Conservation (phyloP, 257 asterid genomes). For the Primulina huaijiensis region DNA sequence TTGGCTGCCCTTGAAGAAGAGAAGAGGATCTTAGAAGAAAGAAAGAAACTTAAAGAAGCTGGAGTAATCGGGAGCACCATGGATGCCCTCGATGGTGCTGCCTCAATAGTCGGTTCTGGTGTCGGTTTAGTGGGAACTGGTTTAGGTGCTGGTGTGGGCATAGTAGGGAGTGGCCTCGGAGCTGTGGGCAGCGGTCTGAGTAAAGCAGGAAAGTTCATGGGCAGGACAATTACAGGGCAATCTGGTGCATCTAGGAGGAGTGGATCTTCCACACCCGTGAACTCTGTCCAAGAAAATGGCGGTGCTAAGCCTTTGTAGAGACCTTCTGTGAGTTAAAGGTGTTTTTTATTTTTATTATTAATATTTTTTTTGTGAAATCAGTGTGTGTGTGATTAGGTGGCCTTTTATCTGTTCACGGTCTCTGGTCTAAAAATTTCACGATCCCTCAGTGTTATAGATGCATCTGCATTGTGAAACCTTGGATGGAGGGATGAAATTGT, state of each 20-base stretch:
- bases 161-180: conserved; percentile 34
- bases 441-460: no score
- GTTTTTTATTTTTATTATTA: no score
- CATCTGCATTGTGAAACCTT: neutral
- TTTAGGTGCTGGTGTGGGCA: conserved; percentile 42
- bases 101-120: conserved; percentile 40
- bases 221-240: conserved; percentile 55
- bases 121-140: conserved; percentile 45
- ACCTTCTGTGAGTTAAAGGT: neutral
- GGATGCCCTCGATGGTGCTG: conserved; percentile 92
- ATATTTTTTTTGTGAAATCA: no score
- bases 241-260: conserved; percentile 47
- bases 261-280: conserved; percentile 49
- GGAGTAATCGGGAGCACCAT: conserved; percentile 92
- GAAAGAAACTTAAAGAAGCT: conserved; percentile 86
- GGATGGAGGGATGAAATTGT: neutral
- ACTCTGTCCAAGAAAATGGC: conserved; percentile 54
- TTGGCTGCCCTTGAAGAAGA: conserved; percentile 47
- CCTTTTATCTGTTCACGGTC: no score
- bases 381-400: neutral
- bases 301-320: conserved; percentile 51
- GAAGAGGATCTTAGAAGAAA: conserved; percentile 68
- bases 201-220: conserved; percentile 75
- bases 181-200: conserved; percentile 61
- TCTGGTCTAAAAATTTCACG: no score